Evolutionary conservation across 495 filamentous ascomycete genomes (phyloP).

Genomic region (Glutinoglossum americanum): DNA sequence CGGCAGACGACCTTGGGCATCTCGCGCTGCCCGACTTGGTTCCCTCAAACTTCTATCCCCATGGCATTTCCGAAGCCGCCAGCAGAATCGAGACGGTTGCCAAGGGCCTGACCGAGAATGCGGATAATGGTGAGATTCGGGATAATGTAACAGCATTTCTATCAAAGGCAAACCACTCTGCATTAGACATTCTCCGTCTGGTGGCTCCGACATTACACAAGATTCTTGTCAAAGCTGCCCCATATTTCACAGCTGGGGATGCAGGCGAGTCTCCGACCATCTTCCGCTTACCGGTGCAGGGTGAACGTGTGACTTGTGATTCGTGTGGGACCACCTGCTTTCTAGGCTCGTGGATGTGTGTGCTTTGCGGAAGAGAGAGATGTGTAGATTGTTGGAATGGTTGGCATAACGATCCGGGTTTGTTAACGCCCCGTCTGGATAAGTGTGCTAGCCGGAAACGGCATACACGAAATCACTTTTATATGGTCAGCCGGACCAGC

Average conservation of each 20-base stretch:
- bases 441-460: conserved; percentile 1
- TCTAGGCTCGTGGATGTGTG: conserved; percentile 14
- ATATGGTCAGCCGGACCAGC: conserved; percentile 10
- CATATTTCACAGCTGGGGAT: conserved; percentile 7
- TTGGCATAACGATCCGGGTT: conserved; percentile 5
- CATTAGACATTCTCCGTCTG: conserved; percentile 7
- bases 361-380: conserved; percentile 13
- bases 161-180: not conserved
- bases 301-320: conserved; percentile 11
- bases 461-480: not conserved
- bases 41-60: conserved; percentile 7
- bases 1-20: too few species aligned
- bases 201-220: conserved; percentile 9
- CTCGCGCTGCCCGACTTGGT: not conserved
- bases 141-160: not conserved
- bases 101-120: not conserved
- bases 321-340: conserved; percentile 12
- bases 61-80: conserved; percentile 2
- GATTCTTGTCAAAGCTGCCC: conserved; percentile 9
- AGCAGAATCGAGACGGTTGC: not conserved
- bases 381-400: conserved; percentile 14
- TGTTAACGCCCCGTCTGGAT: not conserved
- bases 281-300: conserved; percentile 3
- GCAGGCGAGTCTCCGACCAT: not conserved
- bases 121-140: not conserved